phyloP scores from a whole-genome alignment of 176 grass and related monocot genomes.

The Cocos nucifera region DNA sequence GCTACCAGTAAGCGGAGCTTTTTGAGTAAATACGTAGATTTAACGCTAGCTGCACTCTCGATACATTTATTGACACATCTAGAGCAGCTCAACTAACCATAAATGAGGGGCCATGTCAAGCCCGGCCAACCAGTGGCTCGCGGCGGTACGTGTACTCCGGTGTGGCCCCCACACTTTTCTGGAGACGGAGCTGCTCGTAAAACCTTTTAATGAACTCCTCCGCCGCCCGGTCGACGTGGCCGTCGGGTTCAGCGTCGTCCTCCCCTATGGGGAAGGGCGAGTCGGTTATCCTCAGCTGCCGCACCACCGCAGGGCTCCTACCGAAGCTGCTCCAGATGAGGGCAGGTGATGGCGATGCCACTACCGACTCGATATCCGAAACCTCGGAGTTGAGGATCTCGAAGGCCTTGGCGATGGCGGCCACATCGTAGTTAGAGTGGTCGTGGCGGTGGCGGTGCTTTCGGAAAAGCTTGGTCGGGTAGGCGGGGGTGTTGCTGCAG shows the following conservation, averaged over 20 bases:
- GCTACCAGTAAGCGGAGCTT: no score
- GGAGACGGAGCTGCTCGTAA: conserved; percentile 56
- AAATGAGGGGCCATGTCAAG: no score
- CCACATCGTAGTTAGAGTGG: conserved; percentile 61
- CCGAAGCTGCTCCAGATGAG: conserved; percentile 23
- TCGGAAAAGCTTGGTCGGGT: conserved; percentile 24
- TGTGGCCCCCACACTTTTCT: conserved; percentile 41
- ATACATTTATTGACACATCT: no score
- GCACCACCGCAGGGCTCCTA: conserved; percentile 47
- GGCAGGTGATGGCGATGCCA: conserved; percentile 35
- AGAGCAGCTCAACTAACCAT: no score
- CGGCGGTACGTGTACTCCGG: conserved; percentile 26
- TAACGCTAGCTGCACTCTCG: no score
- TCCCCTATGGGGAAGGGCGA: conserved; percentile 55
- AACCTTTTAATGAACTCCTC: conserved; percentile 70
- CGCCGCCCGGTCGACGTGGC: conserved; percentile 36
- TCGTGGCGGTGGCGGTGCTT: conserved; percentile 19
- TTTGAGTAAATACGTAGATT: no score
- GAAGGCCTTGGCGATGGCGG: conserved; percentile 56
- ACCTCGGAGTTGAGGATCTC: conserved; percentile 43
- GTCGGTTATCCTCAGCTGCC: conserved; percentile 77
- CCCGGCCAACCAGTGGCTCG: no score
- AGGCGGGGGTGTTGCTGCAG: conserved; percentile 81
- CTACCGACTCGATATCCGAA: background rate
- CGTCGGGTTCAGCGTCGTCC: conserved; percentile 23